These are phyloP conservation scores for Berkeleyomyces rouxiae DNA, from an alignment of 2,329 filamentous ascomycete genomes.

Conservation along the genomic window DNA sequence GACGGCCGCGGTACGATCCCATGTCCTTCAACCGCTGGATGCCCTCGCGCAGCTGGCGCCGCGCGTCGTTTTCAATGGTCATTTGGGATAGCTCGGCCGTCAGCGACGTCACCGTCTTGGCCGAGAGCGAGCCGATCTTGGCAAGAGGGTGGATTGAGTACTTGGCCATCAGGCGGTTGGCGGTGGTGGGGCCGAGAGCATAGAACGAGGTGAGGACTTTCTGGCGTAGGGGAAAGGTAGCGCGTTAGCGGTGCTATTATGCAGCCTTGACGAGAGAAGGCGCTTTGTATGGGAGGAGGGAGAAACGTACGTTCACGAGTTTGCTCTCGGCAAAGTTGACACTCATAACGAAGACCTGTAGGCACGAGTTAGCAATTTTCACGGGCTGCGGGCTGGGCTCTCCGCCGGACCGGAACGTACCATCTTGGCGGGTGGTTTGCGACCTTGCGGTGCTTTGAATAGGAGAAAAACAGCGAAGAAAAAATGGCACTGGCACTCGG, in stretches of 20 bases:
- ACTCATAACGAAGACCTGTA: constrained; percentile 67
- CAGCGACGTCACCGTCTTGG: constrained; percentile 63
- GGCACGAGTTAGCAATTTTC: neutral
- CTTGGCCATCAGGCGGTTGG: constrained; percentile 66
- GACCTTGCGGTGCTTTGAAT: constrained; percentile 2
- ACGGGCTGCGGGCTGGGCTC: too few relatives aligned
- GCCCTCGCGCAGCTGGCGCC: constrained; percentile 63
- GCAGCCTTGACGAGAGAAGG: neutral
- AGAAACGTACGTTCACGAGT: constrained; percentile 56
- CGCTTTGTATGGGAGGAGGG: neutral
- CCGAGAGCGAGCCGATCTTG: constrained; percentile 56
- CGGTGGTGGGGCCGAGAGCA: constrained; percentile 56
- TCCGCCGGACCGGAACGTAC: neutral
- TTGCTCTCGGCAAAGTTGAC: constrained; percentile 70
- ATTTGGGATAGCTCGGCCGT: constrained; percentile 76
- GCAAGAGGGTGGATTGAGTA: constrained; percentile 75
- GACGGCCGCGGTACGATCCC: constrained; percentile 70
- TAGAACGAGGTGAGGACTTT: constrained; percentile 74
- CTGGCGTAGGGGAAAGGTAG: constrained; percentile 22
- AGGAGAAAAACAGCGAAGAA: neutral
- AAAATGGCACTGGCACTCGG: neutral
- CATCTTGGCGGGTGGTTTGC: constrained; percentile 7
- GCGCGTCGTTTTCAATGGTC: constrained; percentile 84
- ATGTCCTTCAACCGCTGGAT: constrained; percentile 79
- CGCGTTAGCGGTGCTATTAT: neutral